Conservation (phyloP, 768 basidiomycete genomes). For the Arthromyces matolae region DNA sequence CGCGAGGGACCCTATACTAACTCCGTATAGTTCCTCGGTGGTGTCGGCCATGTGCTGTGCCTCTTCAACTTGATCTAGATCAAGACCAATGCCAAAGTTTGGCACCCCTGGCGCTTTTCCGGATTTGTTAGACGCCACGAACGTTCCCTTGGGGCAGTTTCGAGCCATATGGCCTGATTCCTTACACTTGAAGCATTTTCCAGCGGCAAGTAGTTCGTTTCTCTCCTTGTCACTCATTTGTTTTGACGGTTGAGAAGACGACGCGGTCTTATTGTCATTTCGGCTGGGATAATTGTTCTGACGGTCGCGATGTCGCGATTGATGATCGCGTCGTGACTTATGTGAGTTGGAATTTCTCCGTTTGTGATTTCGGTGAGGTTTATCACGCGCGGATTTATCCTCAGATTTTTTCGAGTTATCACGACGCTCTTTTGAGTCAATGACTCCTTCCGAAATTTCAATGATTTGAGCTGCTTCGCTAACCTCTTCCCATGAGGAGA, state of each 20-base stretch:
- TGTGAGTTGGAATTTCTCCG: not conserved
- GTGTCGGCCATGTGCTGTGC: not conserved
- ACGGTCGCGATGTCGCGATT: too few species aligned
- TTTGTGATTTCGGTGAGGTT: not conserved
- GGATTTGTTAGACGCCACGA: not conserved
- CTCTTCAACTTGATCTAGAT: not conserved
- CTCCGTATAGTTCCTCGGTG: not conserved
- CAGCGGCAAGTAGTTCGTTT: constrained; percentile 5
- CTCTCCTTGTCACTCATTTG: too few species aligned
- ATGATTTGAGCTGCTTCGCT: constrained; percentile 9
- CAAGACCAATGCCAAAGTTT: not conserved
- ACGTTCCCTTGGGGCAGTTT: not conserved
- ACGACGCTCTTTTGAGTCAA: not conserved
- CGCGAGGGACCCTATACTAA: not conserved
- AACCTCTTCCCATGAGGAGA: constrained; percentile 8
- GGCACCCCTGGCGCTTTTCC: not conserved
- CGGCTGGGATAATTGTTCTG: too few species aligned
- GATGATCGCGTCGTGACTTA: too few species aligned
- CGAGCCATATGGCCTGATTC: constrained; percentile 2
- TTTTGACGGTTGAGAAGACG: too few species aligned
- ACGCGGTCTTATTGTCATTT: too few species aligned
- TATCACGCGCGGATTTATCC: too few species aligned
- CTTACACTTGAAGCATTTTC: constrained; percentile 5
- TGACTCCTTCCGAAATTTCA: constrained; percentile 6
- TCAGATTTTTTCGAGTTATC: too few species aligned